phyloP scores from a whole-genome alignment of 2,329 filamentous ascomycete genomes.

The Aspergillus intermedius region DNA sequence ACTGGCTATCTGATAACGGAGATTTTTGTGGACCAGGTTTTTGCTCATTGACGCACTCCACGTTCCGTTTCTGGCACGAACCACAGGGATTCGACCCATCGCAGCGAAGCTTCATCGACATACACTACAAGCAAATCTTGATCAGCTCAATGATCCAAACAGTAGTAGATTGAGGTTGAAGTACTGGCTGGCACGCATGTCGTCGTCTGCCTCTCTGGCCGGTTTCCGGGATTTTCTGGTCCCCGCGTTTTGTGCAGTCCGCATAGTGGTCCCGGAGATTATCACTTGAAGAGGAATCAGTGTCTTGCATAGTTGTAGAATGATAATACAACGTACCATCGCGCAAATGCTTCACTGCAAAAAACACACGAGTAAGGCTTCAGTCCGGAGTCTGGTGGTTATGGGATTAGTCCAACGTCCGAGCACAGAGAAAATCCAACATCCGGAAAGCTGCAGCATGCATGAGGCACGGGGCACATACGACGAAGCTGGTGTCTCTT shows the following conservation, averaged over 20 bases:
- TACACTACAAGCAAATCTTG: conserved; percentile 28
- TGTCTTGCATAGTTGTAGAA: background rate
- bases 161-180: conserved; percentile 6
- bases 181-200: conserved; percentile 43
- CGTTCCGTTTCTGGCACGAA: conserved; percentile 38
- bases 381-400: conserved; percentile 38
- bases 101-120: conserved; percentile 43
- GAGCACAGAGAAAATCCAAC: background rate
- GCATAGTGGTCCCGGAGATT: conserved; percentile 43
- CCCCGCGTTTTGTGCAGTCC: conserved; percentile 37
- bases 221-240: conserved; percentile 39
- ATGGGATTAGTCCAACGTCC: conserved; percentile 8
- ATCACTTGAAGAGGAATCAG: conserved; percentile 27
- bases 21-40: conserved; percentile 4
- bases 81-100: conserved; percentile 40
- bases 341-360: conserved; percentile 40
- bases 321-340: conserved; percentile 30
- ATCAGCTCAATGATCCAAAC: background rate
- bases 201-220: conserved; percentile 41
- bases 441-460: conserved; percentile 2
- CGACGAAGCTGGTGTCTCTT: conserved; percentile 43
- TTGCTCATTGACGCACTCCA: conserved; percentile 34
- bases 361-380: conserved; percentile 44
- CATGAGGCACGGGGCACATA: conserved; percentile 20
- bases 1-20: background rate